phyloP scores from a whole-genome alignment of 176 grass and related monocot species.

The bread wheat (Triticum aestivum) region IWGSC_CS_RefSeq_v2.1 NC_057802.1:319225058-319225557 shows the following conservation, averaged over 20 bases:
- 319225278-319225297: background rate
- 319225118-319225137: conserved; percentile 79
- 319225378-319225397: background rate
- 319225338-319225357: conserved; percentile 24
- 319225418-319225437: too few species aligned
- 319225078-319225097: conserved; percentile 58
- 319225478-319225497: too few species aligned
- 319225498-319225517: too few species aligned
- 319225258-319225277: conserved; percentile 33
- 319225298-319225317: background rate
- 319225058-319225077: conserved; percentile 68
- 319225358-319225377: conserved; percentile 29
- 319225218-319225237: background rate
- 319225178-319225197: too few species aligned
- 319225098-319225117: conserved; percentile 79
- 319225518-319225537: too few species aligned
- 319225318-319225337: background rate
- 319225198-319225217: background rate
- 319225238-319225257: background rate
- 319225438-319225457: too few species aligned
- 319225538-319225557: too few species aligned
- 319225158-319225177: too few species aligned
- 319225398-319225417: too few species aligned
- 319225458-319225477: too few species aligned
- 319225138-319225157: too few species aligned